Percentiles rank a stretch among this genome's conserved stretches.
Evolutionary conservation across 495 filamentous ascomycete genomes (phyloP).

Genomic region (Patellaria atrata): DNA sequence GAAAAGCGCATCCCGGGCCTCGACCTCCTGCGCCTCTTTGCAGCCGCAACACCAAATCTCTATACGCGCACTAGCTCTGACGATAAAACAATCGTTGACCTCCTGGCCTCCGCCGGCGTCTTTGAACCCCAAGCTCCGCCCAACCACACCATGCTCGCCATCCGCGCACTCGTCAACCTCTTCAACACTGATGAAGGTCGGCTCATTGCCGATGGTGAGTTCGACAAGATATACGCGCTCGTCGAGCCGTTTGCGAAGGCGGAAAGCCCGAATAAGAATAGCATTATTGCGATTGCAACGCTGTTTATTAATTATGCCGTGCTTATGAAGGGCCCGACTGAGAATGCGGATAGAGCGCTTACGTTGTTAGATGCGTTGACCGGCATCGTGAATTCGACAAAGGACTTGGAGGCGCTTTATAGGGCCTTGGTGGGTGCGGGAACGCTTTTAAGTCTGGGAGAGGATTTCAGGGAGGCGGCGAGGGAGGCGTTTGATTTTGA

Average conservation of each 20-base stretch:
- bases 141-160: slow-evolving; percentile 77
- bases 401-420: slow-evolving; percentile 71
- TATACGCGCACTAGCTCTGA: slow-evolving; percentile 29
- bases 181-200: slow-evolving; percentile 65
- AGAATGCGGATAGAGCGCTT: slow-evolving; percentile 40
- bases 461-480: slow-evolving; percentile 33
- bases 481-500: slow-evolving; percentile 34
- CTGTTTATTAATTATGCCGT: slow-evolving; percentile 71
- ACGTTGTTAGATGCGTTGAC: slow-evolving; percentile 48
- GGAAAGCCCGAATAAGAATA: slow-evolving; percentile 57
- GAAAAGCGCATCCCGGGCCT: slow-evolving; percentile 65
- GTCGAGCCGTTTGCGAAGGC: slow-evolving; percentile 25
- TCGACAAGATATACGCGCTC: slow-evolving; percentile 32
- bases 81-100: slow-evolving; percentile 39
- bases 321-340: slow-evolving; percentile 28
- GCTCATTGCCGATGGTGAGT: slow-evolving; percentile 40
- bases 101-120: slow-evolving; percentile 35
- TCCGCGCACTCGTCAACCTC: slow-evolving; percentile 73
- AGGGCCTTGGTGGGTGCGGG: slow-evolving; percentile 70
- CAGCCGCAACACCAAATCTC: slow-evolving; percentile 46
- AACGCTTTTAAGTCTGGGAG: slow-evolving; percentile 48
- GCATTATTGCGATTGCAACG: slow-evolving; percentile 68
- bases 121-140: slow-evolving; percentile 38
- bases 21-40: slow-evolving; percentile 70
- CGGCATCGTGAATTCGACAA: slow-evolving; percentile 45